phyloP scores from a whole-genome alignment of 176 grass and related monocot species.

The Triticum urartu region DNA sequence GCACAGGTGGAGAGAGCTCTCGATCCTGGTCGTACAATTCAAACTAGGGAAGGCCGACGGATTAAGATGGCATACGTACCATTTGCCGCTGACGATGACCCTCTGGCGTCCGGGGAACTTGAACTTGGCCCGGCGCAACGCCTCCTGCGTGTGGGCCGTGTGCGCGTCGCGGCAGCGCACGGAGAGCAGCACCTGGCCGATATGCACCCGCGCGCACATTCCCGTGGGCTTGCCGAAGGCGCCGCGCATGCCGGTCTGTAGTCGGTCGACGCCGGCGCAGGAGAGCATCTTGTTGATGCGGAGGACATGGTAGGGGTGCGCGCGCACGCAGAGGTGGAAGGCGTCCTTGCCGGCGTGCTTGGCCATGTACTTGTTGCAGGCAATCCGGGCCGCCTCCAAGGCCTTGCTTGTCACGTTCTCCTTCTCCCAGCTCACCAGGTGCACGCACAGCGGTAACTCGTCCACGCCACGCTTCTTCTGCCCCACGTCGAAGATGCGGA shows the following conservation, averaged over 20 bases:
- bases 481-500: conserved; percentile 52
- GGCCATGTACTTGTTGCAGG: conserved; percentile 68
- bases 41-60: background rate
- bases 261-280: conserved; percentile 54
- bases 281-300: conserved; percentile 72
- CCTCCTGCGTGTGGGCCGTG: conserved; percentile 27
- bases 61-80: background rate
- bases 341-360: conserved; percentile 47
- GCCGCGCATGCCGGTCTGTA: conserved; percentile 51
- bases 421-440: conserved; percentile 58
- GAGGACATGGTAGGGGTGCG: conserved; percentile 52
- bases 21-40: background rate
- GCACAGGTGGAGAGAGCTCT: too few relatives aligned
- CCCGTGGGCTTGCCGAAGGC: conserved; percentile 52
- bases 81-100: conserved; percentile 44
- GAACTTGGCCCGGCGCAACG: conserved; percentile 54
- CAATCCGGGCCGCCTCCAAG: conserved; percentile 50
- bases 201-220: conserved; percentile 37
- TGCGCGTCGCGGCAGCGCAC: conserved; percentile 45
- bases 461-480: conserved; percentile 51
- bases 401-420: conserved; percentile 56
- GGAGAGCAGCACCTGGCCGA: conserved; percentile 57
- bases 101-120: conserved; percentile 41
- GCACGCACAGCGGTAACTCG: conserved; percentile 50
- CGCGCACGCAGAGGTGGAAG: conserved; percentile 52